Conservation (phyloP, 2,329 filamentous ascomycete genomes). For the Alternaria brassicicola region DNA sequence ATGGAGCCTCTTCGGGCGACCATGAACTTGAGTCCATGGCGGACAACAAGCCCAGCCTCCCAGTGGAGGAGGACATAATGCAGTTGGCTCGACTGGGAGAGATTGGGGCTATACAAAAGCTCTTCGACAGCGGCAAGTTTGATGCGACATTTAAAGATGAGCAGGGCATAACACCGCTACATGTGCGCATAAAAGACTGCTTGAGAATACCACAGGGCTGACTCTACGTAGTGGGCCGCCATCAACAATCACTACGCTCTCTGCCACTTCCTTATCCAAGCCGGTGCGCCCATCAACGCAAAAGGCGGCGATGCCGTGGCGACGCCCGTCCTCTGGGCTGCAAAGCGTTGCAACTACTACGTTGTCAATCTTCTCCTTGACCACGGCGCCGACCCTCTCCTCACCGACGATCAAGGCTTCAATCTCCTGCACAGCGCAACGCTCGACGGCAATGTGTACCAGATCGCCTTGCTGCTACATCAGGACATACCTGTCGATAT, state of each 20-base stretch:
- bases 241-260: conserved; percentile 99
- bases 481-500: conserved; percentile 95
- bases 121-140: conserved; percentile 82
- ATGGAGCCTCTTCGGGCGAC: conserved; percentile 32
- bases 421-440: conserved; percentile 97
- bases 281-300: conserved; percentile 87
- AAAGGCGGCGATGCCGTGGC: conserved; percentile 95
- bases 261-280: conserved; percentile 90
- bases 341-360: conserved; percentile 95
- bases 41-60: conserved; percentile 48
- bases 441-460: conserved; percentile 92
- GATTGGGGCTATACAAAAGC: conserved; percentile 81
- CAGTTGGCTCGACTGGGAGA: conserved; percentile 90
- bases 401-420: conserved; percentile 94
- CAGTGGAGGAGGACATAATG: conserved; percentile 85
- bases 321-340: conserved; percentile 95
- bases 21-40: conserved; percentile 49
- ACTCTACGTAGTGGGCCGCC: conserved; percentile 79
- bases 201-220: conserved; percentile 1
- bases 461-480: conserved; percentile 87
- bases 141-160: conserved; percentile 85
- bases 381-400: conserved; percentile 87
- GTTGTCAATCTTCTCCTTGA: conserved; percentile 90
- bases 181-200: conserved; percentile 63
- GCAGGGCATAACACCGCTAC: conserved; percentile 93